Percentiles rank a stretch among this genome's conserved stretches.
These are phyloP conservation scores for Eutrema yunnanense DNA, from an alignment of 345 rosid species.

Conservation along the genomic window DNA sequence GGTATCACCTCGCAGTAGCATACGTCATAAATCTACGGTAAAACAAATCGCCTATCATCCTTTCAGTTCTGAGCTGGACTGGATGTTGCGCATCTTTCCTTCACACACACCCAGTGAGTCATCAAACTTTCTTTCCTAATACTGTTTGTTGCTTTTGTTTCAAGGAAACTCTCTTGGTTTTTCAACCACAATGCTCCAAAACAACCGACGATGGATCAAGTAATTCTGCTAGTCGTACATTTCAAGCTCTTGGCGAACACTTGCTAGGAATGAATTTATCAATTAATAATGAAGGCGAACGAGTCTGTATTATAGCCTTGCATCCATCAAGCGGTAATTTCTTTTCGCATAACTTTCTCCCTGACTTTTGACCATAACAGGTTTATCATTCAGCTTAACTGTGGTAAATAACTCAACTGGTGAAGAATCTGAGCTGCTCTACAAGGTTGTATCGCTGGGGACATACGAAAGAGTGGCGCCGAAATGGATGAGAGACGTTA, in stretches of 20 bases:
- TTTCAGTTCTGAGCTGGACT: slow-evolving; percentile 8
- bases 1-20: slow-evolving; percentile 15
- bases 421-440: slow-evolving; percentile 57
- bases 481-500: slow-evolving; percentile 80
- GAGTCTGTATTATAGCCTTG: slow-evolving; percentile 44
- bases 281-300: slow-evolving; percentile 37
- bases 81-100: not conserved
- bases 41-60: slow-evolving; percentile 6
- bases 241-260: slow-evolving; percentile 63
- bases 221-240: slow-evolving; percentile 37
- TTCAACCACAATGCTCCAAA: slow-evolving; percentile 56
- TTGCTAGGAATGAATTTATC: slow-evolving; percentile 69
- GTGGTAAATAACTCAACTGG: slow-evolving; percentile 35
- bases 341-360: not conserved
- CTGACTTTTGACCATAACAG: slow-evolving; percentile 35
- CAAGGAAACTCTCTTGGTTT: slow-evolving; percentile 22
- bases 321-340: slow-evolving; percentile 86
- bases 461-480: slow-evolving; percentile 79
- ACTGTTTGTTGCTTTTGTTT: slow-evolving; percentile 8
- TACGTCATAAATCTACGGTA: slow-evolving; percentile 16
- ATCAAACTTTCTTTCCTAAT: not conserved
- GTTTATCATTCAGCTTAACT: slow-evolving; percentile 71
- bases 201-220: slow-evolving; percentile 28
- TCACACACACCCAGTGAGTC: not conserved
- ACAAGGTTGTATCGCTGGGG: slow-evolving; percentile 54